phyloP scores from a whole-genome alignment of 2,329 filamentous ascomycete genomes.

The Phoma sp. region DNA sequence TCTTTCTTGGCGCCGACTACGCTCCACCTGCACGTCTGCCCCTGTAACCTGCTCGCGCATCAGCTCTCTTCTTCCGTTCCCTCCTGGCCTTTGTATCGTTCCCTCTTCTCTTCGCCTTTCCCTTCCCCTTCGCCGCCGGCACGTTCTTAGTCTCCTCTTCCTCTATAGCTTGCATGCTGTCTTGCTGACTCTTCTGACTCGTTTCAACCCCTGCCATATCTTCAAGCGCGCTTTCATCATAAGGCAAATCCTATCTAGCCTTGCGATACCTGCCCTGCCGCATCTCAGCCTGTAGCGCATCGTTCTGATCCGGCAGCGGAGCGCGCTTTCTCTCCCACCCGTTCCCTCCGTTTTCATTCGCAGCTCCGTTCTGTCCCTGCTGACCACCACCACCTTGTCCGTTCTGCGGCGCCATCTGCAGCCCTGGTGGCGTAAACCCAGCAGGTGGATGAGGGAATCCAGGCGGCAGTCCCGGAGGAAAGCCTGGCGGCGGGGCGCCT shows the following conservation, averaged over 20 bases:
- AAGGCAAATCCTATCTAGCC: conserved; percentile 21
- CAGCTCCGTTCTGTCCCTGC: neutral
- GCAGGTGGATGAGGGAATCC: conserved; percentile 37
- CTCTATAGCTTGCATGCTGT: neutral
- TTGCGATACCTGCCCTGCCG: conserved; percentile 59
- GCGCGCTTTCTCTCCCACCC: conserved; percentile 54
- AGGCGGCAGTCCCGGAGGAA: conserved; percentile 21
- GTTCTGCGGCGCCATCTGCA: conserved; percentile 8
- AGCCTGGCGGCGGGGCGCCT: conserved; percentile 22
- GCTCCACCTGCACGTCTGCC: too few relatives aligned
- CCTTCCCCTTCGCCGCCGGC: too few relatives aligned
- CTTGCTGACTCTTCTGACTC: too few relatives aligned
- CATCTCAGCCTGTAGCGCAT: conserved; percentile 80
- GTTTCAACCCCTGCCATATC: neutral
- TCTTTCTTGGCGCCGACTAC: too few relatives aligned
- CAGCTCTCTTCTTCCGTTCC: too few relatives aligned
- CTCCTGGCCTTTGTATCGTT: too few relatives aligned
- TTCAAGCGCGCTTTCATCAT: too few relatives aligned
- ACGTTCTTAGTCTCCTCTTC: neutral
- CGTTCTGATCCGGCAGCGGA: conserved; percentile 82
- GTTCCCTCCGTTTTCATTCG: conserved; percentile 33
- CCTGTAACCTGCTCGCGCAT: too few relatives aligned
- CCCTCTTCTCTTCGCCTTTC: too few relatives aligned
- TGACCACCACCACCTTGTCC: neutral
- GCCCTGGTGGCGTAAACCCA: conserved; percentile 23